These are phyloP conservation scores for Psidium guajava DNA, from an alignment of 345 rosid genomes.

Conservation along the genomic window DNA sequence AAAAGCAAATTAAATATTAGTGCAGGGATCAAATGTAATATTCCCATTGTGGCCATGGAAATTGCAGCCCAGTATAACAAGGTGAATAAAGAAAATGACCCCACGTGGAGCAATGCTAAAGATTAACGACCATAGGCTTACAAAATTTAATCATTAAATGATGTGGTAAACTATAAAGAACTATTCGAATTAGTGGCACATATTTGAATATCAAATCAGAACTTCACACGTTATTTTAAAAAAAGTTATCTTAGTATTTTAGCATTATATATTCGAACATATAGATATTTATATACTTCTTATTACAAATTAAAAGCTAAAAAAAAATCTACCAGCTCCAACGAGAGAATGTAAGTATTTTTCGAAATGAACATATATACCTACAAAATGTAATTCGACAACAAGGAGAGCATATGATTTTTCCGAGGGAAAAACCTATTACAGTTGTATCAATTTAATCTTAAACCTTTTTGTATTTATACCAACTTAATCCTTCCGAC, in stretches of 20 bases:
- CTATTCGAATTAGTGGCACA: neutral
- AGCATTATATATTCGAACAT: neutral
- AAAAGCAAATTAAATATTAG: neutral
- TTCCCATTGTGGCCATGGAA: neutral
- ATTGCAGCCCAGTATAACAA: neutral
- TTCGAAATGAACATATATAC: neutral
- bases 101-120: neutral
- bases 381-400: neutral
- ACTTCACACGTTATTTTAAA: neutral
- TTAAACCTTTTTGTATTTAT: too few species aligned
- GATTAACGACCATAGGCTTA: neutral
- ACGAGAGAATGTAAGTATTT: neutral
- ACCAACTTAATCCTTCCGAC: too few species aligned
- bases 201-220: neutral
- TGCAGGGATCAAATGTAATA: neutral
- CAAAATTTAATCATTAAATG: neutral
- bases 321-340: neutral
- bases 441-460: too few species aligned
- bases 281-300: neutral
- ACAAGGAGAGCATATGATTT: neutral
- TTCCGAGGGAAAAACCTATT: too few species aligned
- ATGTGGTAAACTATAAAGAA: neutral
- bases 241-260: neutral
- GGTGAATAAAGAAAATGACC: neutral
- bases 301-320: neutral